Conservation (phyloP, 208 protist genomes). For the Acanthamoeba sp. region DNA sequence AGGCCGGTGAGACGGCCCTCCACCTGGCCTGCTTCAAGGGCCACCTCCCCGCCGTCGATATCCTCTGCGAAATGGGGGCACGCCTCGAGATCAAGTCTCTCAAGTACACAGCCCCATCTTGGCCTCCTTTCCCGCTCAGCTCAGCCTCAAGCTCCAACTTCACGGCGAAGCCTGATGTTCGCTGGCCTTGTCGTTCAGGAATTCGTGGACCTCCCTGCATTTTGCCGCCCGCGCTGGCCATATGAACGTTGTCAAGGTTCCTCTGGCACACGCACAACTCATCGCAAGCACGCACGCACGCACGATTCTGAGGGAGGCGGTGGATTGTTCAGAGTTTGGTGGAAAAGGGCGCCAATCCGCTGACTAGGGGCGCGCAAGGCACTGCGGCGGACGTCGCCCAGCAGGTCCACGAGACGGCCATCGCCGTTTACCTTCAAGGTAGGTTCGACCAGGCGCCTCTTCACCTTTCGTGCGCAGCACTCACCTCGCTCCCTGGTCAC, state of each 20-base stretch:
- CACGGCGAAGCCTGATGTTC: no score
- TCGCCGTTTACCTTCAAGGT: background rate
- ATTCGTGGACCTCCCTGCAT: slow-evolving; percentile 27
- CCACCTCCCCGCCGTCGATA: background rate
- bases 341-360: background rate
- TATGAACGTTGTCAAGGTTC: slow-evolving; percentile 25
- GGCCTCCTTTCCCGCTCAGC: background rate
- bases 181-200: no score
- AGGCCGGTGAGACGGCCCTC: background rate
- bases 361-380: background rate
- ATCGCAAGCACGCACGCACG: no score
- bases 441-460: background rate
- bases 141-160: no score
- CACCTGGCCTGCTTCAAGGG: slow-evolving; percentile 46
- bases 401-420: slow-evolving; percentile 12
- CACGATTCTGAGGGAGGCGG: no score
- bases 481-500: no score
- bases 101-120: background rate
- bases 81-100: background rate
- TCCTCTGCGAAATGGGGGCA: background rate
- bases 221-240: slow-evolving; percentile 32
- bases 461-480: no score
- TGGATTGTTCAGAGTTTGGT: background rate
- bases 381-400: background rate
- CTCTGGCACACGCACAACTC: background rate